Percentiles rank a stretch among this genome's conserved stretches.
Evolutionary conservation across 176 grass and related monocot species (phyloP).

Genomic region (Rhynchospora pubera): DNA sequence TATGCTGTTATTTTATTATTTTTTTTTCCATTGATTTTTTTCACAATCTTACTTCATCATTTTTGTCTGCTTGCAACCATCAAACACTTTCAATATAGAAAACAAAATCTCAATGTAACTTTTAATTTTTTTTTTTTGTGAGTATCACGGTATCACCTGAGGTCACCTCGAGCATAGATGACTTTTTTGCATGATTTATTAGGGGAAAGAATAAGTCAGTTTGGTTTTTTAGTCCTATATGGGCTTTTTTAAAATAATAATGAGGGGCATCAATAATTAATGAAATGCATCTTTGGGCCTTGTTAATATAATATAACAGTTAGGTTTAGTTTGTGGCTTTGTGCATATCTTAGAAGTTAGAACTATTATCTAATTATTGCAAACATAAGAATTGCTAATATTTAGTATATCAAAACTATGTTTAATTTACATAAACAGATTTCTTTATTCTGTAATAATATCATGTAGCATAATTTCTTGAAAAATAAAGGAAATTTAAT

Average conservation of each 20-base stretch:
- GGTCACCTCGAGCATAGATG: not conserved
- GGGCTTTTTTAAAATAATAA: not conserved
- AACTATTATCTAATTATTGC: not conserved
- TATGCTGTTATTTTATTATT: conserved; percentile 16
- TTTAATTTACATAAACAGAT: not conserved
- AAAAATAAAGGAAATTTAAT: not conserved
- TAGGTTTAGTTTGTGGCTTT: not conserved
- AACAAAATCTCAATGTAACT: not conserved
- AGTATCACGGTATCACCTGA: not conserved
- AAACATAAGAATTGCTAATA: not conserved
- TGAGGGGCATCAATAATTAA: not conserved
- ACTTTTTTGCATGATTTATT: not conserved
- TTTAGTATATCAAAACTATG: not conserved
- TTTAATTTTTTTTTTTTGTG: not conserved
- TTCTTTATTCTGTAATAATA: not conserved
- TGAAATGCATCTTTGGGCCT: not conserved
- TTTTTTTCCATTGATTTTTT: not conserved
- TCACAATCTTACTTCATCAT: not conserved
- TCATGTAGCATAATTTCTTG: not conserved
- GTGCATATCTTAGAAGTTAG: not conserved
- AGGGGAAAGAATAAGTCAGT: not conserved
- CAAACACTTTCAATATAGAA: not conserved
- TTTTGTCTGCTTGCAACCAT: not conserved
- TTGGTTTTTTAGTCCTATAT: not conserved
- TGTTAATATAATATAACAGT: not conserved